A percentile compares a stretch with the other conserved stretches of the same genome.
Conservation (phyloP, 2,329 filamentous ascomycete genomes). For the Didymella sp. region DNA sequence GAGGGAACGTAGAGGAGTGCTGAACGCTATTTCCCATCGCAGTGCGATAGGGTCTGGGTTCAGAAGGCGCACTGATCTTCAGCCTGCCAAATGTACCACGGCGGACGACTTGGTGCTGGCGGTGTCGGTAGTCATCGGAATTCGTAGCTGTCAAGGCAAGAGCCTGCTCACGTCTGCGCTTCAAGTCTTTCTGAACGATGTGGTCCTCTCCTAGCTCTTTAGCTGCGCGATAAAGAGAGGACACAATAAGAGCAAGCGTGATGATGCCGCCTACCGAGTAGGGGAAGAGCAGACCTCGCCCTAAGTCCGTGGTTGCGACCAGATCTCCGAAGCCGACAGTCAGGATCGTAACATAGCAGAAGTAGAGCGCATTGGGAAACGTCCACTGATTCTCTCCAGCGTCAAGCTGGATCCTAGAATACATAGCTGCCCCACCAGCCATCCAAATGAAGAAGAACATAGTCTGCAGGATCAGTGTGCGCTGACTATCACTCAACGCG, state of each 20-base stretch:
- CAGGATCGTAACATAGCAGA: constrained; percentile 52
- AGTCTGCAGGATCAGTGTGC: constrained; percentile 89
- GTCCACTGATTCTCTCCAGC: constrained; percentile 63
- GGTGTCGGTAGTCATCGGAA: constrained; percentile 57
- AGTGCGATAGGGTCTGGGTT: constrained; percentile 31
- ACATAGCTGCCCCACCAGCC: constrained; percentile 77
- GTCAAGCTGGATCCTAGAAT: constrained; percentile 68
- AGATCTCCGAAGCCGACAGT: constrained; percentile 60
- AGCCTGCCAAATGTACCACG: constrained; percentile 24
- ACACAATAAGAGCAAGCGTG: constrained; percentile 82
- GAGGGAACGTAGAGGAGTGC: constrained; percentile 8
- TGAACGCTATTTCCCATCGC: constrained; percentile 28
- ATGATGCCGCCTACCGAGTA: constrained; percentile 85
- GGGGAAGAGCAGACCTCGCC: constrained; percentile 77
- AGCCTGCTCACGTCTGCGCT: constrained; percentile 61
- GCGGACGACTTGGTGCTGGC: constrained; percentile 35
- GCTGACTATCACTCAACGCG: constrained; percentile 76
- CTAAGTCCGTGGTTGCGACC: constrained; percentile 62
- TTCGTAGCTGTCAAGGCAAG: constrained; percentile 62
- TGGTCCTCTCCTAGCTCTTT: constrained; percentile 67
- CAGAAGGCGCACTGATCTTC: constrained; percentile 37
- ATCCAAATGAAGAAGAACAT: constrained; percentile 86
- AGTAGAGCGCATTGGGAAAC: constrained; percentile 69
- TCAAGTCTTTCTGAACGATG: constrained; percentile 65
- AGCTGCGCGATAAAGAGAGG: constrained; percentile 75